Conservation (phyloP, 345 rosid species). For the Eucalyptus sideroxylon region DNA sequence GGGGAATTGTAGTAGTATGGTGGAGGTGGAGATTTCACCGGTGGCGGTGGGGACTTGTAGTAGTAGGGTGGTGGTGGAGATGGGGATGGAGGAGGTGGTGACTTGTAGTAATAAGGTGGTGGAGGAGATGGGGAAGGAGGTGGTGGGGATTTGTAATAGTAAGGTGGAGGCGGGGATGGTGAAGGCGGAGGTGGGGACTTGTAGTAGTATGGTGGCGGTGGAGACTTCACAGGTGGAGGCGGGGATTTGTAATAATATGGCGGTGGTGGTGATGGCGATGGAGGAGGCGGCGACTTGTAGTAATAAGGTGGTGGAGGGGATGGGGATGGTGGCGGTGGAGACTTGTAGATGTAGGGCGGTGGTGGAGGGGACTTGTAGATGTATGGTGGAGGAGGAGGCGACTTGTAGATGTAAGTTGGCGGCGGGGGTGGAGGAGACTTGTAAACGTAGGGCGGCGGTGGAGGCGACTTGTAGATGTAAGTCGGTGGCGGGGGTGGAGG, state of each 20-base stretch:
- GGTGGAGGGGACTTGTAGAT: neutral
- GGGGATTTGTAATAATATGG: slow-evolving; percentile 2
- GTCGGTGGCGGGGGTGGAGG: neutral
- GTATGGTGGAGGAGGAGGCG: neutral
- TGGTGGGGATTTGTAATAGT: slow-evolving; percentile 13
- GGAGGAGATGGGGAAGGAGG: slow-evolving; percentile 1
- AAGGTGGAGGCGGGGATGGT: neutral
- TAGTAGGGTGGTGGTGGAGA: neutral
- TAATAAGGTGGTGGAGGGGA: neutral
- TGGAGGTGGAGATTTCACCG: neutral
- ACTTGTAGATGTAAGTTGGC: neutral
- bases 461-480: neutral
- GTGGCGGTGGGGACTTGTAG: neutral
- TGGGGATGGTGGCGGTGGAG: neutral
- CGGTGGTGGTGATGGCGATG: neutral
- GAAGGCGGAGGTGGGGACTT: slow-evolving; percentile 8
- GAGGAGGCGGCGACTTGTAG: neutral
- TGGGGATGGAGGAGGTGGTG: slow-evolving; percentile 19
- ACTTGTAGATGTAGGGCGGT: neutral
- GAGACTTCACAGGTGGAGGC: neutral
- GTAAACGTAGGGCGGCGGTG: neutral
- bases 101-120: slow-evolving; percentile 8
- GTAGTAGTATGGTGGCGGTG: neutral
- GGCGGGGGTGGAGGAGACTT: neutral
- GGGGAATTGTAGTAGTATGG: neutral